Base-by-base conservation (phyloP, 2,329 filamentous ascomycete genomes). In the Gremmenia infestans region DNA sequence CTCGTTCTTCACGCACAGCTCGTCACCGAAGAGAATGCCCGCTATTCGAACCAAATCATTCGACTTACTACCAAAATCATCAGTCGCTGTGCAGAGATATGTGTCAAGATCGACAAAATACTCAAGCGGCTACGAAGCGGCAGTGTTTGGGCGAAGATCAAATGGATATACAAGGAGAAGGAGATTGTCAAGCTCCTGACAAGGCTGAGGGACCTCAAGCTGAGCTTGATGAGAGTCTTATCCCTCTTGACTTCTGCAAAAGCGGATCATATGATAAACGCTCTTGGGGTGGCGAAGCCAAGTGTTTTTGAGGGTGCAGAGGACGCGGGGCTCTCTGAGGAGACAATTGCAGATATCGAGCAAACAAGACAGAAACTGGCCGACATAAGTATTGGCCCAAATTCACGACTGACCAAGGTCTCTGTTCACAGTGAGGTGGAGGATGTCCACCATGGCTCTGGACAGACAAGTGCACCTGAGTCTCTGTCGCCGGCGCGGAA, bases 101-200 rank as follows among this genome's bases (percentile, higher is more conserved):
- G 58, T 35, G 28, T 51, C 12, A 63, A 60, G 25, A 61, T 63
- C 39, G 52, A 62, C 45, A 49, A 55, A n/a, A 55, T 60, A 14
- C 48, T 63, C 8, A 39, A 50, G 14, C 62, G 60, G 19, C 19
- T 59, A 1, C 43, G 55, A 42, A 59, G 43, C 5, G 51, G 51
- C n/a, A 58, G 52, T 36, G 19, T 62, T 11, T 48, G 48, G 46
- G 52, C 56, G 1, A 60, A 50, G 53, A 50, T 60, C 14, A 58
- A 52, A 56, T 63, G 61, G 61, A n/a, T 61, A 39, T 60, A 56
- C 37, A 60, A 62, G 35, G 61, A 63, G 43, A 63, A 63, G 28
- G 55, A 61, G 22, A 57, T 62, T 9, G 52, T 54, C 52, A 62
- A 61, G 45, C 19, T 63, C 4, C 23, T 62, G 45, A 49, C 50